Conservation (phyloP, 495 filamentous ascomycete species). For the Ascodesmis nigricans region DNA sequence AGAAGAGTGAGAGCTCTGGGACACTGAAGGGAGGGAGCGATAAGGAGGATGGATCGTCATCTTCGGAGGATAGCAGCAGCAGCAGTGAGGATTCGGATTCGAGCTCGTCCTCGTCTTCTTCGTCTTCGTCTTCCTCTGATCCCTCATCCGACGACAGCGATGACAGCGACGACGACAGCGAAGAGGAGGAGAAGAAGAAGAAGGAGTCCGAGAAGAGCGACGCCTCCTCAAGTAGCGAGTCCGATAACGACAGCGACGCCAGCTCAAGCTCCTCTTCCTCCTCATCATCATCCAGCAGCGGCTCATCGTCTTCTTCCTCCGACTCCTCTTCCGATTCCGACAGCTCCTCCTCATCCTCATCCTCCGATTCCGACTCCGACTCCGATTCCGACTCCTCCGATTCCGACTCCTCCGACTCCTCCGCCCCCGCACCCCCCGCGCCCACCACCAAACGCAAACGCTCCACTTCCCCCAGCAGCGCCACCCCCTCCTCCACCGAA, state of each 20-base stretch:
- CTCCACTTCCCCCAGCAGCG: neutral
- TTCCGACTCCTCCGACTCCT: neutral
- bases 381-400: constrained; percentile 4
- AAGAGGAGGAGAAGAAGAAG: constrained; percentile 24
- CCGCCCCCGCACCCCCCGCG: neutral
- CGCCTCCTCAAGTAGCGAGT: too few species aligned
- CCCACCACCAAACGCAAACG: constrained; percentile 3
- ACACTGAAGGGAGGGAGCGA: neutral
- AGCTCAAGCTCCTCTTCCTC: constrained; percentile 14
- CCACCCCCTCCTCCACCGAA: neutral
- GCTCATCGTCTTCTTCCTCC: constrained; percentile 2
- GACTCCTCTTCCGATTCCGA: constrained; percentile 1
- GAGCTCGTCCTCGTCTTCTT: constrained; percentile 4
- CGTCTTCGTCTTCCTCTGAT: constrained; percentile 17
- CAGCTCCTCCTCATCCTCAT: constrained; percentile 7
- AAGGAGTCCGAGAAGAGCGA: constrained; percentile 28
- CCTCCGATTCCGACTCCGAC: constrained; percentile 2
- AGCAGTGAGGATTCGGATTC: constrained; percentile 1
- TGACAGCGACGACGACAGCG: constrained; percentile 10
- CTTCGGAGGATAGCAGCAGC: constrained; percentile 5
- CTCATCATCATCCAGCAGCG: too few species aligned
- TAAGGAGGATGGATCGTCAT: too few species aligned
- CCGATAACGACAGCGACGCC: constrained; percentile 13
- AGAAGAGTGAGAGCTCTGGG: neutral
- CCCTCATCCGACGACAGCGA: constrained; percentile 11